A percentile compares a stretch with the other conserved stretches of the same genome.
phyloP scores from a whole-genome alignment of 2,329 filamentous ascomycete species.

The Dactylellina drechsleri region DNA sequence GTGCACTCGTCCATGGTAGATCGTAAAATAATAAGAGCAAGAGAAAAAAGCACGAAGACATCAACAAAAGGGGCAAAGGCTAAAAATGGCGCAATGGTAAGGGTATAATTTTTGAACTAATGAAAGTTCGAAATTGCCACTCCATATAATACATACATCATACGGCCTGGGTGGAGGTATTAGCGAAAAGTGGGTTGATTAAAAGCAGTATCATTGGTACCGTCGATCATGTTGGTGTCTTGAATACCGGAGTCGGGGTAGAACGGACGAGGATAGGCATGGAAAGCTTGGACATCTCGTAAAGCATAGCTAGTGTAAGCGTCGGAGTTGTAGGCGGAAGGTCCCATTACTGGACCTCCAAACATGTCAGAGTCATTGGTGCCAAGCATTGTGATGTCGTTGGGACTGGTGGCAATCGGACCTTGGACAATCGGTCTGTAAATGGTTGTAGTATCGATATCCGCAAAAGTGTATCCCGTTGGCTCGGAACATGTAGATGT shows the following conservation, averaged over 20 bases:
- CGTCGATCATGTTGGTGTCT: conserved; percentile 18
- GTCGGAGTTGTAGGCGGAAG: conserved; percentile 6
- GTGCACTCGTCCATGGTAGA: conserved; percentile 35
- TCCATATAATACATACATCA: conserved; percentile 14
- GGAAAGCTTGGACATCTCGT: not conserved
- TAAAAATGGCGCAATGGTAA: not conserved
- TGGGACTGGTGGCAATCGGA: not conserved
- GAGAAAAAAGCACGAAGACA: not conserved
- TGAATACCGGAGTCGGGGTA: conserved; percentile 8
- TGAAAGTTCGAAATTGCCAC: conserved; percentile 14
- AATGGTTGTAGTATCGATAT: not conserved
- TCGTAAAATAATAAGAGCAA: conserved; percentile 19
- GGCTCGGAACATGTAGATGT: not conserved
- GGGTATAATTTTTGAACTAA: conserved; percentile 9
- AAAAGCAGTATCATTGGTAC: not conserved
- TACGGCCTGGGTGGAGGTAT: not conserved
- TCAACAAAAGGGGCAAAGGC: not conserved
- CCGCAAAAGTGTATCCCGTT: not conserved
- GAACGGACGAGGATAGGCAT: not conserved
- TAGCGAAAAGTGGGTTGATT: conserved; percentile 4
- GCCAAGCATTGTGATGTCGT: conserved; percentile 16
- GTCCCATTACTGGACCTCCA: conserved; percentile 6
- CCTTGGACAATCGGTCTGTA: not conserved
- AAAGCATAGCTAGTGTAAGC: conserved; percentile 12
- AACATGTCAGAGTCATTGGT: conserved; percentile 6